Percentiles rank a stretch among this genome's conserved stretches.
These are phyloP conservation scores for Delphinella strobiligena DNA, from an alignment of 2,329 filamentous ascomycete genomes.

Conservation along the genomic window DNA sequence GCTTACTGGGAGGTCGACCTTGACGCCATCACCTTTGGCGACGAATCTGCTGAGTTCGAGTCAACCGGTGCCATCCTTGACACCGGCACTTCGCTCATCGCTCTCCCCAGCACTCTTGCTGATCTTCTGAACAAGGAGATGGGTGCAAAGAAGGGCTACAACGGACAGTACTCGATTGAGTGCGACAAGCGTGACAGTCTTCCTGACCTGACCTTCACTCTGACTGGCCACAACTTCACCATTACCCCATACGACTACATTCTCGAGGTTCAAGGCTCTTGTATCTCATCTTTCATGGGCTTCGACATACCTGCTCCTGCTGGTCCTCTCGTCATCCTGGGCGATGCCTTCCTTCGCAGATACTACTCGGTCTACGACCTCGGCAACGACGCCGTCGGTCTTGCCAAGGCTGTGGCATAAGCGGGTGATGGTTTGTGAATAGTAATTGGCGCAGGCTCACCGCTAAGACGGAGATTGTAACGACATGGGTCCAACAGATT, in stretches of 20 bases:
- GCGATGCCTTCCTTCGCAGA: conserved; percentile 68
- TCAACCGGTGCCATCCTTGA: conserved; percentile 94
- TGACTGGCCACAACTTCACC: conserved; percentile 85
- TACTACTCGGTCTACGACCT: conserved; percentile 97
- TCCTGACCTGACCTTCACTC: conserved; percentile 82
- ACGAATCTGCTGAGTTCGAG: conserved; percentile 77
- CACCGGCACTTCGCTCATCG: conserved; percentile 95
- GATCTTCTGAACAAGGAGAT: conserved; percentile 97
- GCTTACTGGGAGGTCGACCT: conserved; percentile 99
- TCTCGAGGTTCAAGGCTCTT: conserved; percentile 86
- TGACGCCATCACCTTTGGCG: conserved; percentile 78
- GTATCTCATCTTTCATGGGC: conserved; percentile 95
- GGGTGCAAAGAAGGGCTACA: conserved; percentile 94
- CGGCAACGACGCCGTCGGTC: conserved; percentile 74
- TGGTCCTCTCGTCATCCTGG: conserved; percentile 87
- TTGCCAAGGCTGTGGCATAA: conserved; percentile 63
- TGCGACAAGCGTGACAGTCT: conserved; percentile 72
- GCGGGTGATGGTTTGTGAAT: not conserved
- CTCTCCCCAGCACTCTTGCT: conserved; percentile 78
- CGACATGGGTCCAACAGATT: not conserved
- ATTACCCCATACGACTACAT: conserved; percentile 88
- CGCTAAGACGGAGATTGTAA: not conserved
- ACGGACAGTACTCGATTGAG: conserved; percentile 91
- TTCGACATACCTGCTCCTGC: conserved; percentile 76
- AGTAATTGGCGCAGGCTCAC: not conserved